phyloP scores from a whole-genome alignment of 345 rosid genomes.

The Rhodamnia argentea region DNA sequence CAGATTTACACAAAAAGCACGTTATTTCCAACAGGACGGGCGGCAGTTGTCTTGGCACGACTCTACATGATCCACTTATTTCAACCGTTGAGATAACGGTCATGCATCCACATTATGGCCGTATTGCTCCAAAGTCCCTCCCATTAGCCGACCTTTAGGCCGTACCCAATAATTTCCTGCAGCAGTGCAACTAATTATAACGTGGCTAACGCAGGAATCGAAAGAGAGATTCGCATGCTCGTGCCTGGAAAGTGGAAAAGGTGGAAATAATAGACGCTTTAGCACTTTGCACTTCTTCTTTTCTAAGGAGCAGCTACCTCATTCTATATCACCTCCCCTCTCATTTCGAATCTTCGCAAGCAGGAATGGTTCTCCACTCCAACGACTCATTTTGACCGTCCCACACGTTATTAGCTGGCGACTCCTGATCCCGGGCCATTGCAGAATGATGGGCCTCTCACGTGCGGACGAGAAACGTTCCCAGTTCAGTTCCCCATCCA shows the following conservation, averaged over 20 bases:
- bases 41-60: background rate
- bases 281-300: background rate
- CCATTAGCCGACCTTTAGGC: background rate
- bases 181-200: background rate
- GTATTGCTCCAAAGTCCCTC: background rate
- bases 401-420: background rate
- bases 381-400: background rate
- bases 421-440: background rate
- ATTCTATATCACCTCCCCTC: background rate
- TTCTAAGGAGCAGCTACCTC: background rate
- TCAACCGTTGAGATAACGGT: background rate
- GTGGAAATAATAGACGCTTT: background rate
- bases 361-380: background rate
- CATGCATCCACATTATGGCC: background rate
- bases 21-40: background rate
- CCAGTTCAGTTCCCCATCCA: background rate
- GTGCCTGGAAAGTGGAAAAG: background rate
- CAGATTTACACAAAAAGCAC: background rate
- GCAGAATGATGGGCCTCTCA: background rate
- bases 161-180: background rate
- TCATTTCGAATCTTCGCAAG: background rate
- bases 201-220: background rate
- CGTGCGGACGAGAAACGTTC: background rate
- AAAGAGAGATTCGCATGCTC: background rate
- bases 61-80: background rate